Evolutionary conservation across 257 asterid genomes (phyloP), one percentile per base, ranked within the genome.

Genomic region (Catharanthus roseus): DNA sequence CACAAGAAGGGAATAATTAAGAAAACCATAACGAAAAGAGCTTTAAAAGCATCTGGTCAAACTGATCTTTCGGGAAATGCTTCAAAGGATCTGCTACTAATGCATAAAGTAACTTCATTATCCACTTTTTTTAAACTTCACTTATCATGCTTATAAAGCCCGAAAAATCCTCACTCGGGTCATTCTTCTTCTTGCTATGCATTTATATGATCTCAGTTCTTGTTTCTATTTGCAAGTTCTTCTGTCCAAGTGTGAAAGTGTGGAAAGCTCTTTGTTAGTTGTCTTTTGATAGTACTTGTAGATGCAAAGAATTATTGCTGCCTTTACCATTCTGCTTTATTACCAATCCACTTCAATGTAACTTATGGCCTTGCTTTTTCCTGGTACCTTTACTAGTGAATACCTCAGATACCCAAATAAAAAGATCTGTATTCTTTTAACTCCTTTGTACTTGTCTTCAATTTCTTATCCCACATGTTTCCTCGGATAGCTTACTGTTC

Each of bases 1-100:
- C 78, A 75, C 68, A 95, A 89, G 86, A 91, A 87, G 86, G 91
- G 95, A 69, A 75, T 77, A 39, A 74, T 84, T 39, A 91, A 90
- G 72, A 95, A 91, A 85, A 82, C 86, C 79, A 79, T 91, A 57
- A 88, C 96, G 24, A 95, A 91, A 78, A 85, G 99, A 82, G 92
- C 99, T 72, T 76, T 95, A 55, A 91, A 87, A 87, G 93, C 97
- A 74, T 91, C 97, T 76, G 97, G 99, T 75, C 99, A 91, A 82
- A 83, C 90, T 58, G 99, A 95, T 85, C 93, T 95, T 65, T 89
- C 99, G 70, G 88, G 90, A 76, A 95, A 88, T 83, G 95, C 93
- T 67, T 85, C 97, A 13, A 95, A 95, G 75, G 99, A 95, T 84
- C 77, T 91, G 75, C 82, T 89, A 75, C 84, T 95, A 74, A 89